A percentile compares a stretch with the other conserved stretches of the same genome.
Evolutionary conservation across 345 rosid genomes (phyloP).

Genomic region (Rubroshorea leprosula): DNA sequence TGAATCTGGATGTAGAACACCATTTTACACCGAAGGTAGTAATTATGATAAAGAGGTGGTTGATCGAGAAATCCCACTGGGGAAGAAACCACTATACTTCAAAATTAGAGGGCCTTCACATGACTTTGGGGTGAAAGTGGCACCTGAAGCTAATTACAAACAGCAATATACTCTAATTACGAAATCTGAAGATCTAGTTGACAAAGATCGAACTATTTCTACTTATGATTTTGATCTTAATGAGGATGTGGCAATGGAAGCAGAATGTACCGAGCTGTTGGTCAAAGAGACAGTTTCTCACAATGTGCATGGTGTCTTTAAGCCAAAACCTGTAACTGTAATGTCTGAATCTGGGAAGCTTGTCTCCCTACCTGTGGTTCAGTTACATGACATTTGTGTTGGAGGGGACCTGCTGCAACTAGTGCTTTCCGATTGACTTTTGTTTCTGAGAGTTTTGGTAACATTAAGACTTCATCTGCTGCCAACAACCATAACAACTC

Average conservation of each 20-base stretch:
- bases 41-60: constrained; percentile 6
- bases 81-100: background rate
- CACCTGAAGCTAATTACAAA: constrained; percentile 5
- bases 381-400: constrained; percentile 3
- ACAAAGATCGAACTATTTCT: background rate
- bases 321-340: constrained; percentile 22
- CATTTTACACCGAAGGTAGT: constrained; percentile 2
- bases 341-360: constrained; percentile 16
- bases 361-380: constrained; percentile 6
- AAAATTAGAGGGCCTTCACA: constrained; percentile 9
- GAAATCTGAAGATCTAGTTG: constrained; percentile 7
- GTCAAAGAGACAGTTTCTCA: background rate
- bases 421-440: constrained; percentile 20
- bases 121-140: background rate
- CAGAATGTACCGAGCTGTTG: background rate
- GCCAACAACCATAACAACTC: background rate
- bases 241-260: constrained; percentile 11
- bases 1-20: background rate
- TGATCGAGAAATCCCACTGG: background rate
- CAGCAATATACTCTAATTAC: background rate
- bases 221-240: constrained; percentile 15
- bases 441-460: constrained; percentile 1
- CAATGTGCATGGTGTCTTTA: constrained; percentile 5
- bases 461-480: constrained; percentile 4
- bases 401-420: constrained; percentile 26